Conservation (phyloP, 257 asterid genomes). For the Nicotiana undulata region DNA sequence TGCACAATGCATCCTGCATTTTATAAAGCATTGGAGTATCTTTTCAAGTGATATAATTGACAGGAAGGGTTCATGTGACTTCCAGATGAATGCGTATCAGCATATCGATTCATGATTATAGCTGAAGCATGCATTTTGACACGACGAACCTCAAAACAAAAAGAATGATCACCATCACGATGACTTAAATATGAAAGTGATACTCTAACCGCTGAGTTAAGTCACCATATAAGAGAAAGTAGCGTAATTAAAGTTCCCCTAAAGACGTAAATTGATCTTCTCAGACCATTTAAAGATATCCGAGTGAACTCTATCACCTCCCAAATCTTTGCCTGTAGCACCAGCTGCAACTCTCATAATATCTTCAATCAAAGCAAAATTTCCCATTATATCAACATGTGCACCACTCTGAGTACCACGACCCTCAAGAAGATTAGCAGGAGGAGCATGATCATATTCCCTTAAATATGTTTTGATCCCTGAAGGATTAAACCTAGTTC, state of each 20-base stretch:
- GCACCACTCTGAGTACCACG: conserved; percentile 95
- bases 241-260: neutral
- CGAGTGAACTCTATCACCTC: conserved; percentile 65
- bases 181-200: neutral
- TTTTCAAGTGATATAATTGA: neutral
- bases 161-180: neutral
- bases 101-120: neutral
- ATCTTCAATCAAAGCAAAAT: conserved; percentile 69
- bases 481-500: conserved; percentile 68
- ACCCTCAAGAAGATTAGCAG: conserved; percentile 63
- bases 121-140: neutral
- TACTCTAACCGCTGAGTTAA: neutral
- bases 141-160: neutral
- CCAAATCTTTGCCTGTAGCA: conserved; percentile 59
- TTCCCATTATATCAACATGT: conserved; percentile 88
- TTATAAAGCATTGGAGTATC: neutral
- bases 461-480: conserved; percentile 52
- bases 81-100: neutral
- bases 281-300: conserved; percentile 73
- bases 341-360: conserved; percentile 74
- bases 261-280: conserved; percentile 52
- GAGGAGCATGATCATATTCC: conserved; percentile 83
- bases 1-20: neutral
- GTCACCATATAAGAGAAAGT: neutral
- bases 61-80: neutral